These are phyloP conservation scores for Lachancea waltii DNA, from an alignment of 805 yeast species.

Conservation along the genomic window DNA sequence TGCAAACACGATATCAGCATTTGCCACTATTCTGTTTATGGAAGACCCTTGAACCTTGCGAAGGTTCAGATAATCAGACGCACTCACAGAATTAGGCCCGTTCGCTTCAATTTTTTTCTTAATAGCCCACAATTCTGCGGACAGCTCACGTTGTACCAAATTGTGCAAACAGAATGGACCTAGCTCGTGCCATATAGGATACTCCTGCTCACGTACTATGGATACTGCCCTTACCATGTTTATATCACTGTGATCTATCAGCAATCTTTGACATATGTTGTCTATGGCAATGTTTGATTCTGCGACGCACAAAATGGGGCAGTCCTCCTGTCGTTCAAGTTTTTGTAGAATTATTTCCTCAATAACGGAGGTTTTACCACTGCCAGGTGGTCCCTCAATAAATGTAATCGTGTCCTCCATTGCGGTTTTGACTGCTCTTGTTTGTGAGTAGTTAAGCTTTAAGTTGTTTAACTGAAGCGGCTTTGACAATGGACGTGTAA, in stretches of 20 bases:
- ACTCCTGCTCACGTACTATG: background rate
- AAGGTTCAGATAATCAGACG: background rate
- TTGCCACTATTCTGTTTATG: slow-evolving; percentile 33
- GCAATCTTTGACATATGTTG: slow-evolving; percentile 47
- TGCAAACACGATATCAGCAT: slow-evolving; percentile 55
- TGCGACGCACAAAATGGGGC: slow-evolving; percentile 57
- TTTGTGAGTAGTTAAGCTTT: slow-evolving; percentile 45
- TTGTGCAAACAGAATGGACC: slow-evolving; percentile 1
- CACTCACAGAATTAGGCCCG: background rate
- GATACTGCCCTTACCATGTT: slow-evolving; percentile 17
- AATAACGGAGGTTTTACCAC: slow-evolving; percentile 61
- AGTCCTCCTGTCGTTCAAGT: slow-evolving; percentile 41
- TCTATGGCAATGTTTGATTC: slow-evolving; percentile 62
- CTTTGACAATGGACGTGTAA: background rate
- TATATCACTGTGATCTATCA: slow-evolving; percentile 35
- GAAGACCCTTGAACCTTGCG: slow-evolving; percentile 26
- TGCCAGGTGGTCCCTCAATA: slow-evolving; percentile 71
- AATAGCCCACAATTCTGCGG: background rate
- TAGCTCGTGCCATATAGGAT: background rate
- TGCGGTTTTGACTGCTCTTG: slow-evolving; percentile 41
- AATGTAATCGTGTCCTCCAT: slow-evolving; percentile 40
- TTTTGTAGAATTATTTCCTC: slow-evolving; percentile 48
- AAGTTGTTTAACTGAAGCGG: background rate
- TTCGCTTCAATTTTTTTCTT: background rate
- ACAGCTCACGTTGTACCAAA: background rate